Conservation (phyloP, 2,329 filamentous ascomycete genomes). For the Penicillium digitatum region DNA sequence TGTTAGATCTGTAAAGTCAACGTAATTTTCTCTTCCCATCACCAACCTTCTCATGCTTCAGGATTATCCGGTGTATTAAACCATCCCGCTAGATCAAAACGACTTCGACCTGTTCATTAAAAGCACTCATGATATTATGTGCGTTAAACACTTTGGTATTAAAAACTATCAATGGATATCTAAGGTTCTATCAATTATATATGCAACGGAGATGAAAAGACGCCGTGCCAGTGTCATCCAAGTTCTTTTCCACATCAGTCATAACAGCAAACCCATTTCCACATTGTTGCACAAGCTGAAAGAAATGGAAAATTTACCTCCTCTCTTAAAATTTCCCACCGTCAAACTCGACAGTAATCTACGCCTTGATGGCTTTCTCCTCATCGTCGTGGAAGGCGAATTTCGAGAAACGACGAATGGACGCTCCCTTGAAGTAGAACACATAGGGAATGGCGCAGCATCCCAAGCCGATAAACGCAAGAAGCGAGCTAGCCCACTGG, state of each 20-base stretch:
- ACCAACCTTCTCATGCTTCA: neutral
- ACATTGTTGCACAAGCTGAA: neutral
- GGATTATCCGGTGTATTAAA: neutral
- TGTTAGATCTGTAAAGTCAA: neutral
- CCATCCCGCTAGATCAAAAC: neutral
- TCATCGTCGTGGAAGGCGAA: slow-evolving; percentile 65
- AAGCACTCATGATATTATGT: neutral
- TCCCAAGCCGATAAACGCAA: slow-evolving; percentile 69
- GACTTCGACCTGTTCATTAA: neutral
- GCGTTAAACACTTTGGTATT: neutral
- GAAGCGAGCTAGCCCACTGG: slow-evolving; percentile 69
- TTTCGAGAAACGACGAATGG: slow-evolving; percentile 64
- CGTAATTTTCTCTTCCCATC: neutral
- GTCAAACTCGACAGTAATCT: neutral
- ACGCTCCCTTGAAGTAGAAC: slow-evolving; percentile 73
- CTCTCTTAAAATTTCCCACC: neutral
- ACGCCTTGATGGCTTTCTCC: slow-evolving; percentile 36
- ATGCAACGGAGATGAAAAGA: neutral
- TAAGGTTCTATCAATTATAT: neutral
- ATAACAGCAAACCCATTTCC: neutral
- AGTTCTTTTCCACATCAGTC: slow-evolving; percentile 5
- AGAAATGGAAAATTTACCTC: neutral
- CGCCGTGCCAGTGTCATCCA: neutral
- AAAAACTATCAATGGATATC: neutral
- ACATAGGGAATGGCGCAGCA: slow-evolving; percentile 80